Evolutionary conservation across 2,329 filamentous ascomycete genomes (phyloP).

Genomic region (Sordariomycetes sp.): DNA sequence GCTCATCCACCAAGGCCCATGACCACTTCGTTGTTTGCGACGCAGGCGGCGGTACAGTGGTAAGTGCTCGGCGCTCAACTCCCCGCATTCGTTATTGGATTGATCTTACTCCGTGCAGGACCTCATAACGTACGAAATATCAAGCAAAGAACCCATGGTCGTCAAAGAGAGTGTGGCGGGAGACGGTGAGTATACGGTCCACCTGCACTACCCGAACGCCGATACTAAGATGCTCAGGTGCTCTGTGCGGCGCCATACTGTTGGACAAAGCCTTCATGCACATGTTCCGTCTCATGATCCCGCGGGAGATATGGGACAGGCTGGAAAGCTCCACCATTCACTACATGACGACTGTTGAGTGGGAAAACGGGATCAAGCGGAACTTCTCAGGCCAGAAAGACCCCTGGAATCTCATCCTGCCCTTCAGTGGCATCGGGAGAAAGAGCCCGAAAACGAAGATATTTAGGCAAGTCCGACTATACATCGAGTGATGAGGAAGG

Average conservation of each 20-base stretch:
- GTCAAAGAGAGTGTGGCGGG: conserved; percentile 27
- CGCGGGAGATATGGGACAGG: not conserved
- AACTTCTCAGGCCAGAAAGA: conserved; percentile 9
- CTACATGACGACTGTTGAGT: conserved; percentile 13
- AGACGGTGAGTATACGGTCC: conserved; percentile 15
- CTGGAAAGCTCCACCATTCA: not conserved
- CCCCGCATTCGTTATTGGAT: too few relatives aligned
- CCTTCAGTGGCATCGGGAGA: not conserved
- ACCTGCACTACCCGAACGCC: not conserved
- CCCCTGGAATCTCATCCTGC: not conserved
- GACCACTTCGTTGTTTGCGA: conserved; percentile 21
- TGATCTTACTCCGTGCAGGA: conserved; percentile 17
- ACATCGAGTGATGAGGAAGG: too few relatives aligned
- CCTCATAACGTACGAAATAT: conserved; percentile 27
- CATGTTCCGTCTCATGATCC: conserved; percentile 15
- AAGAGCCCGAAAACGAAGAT: not conserved
- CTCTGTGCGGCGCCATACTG: conserved; percentile 29
- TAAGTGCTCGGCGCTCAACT: conserved; percentile 6
- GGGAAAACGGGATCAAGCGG: conserved; percentile 19
- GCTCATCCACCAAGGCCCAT: conserved; percentile 11
- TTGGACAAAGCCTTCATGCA: conserved; percentile 24
- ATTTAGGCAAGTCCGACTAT: not conserved
- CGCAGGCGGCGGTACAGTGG: conserved; percentile 26
- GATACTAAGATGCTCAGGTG: too few relatives aligned
- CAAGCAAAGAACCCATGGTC: conserved; percentile 9